These are phyloP conservation scores for Arthrobotrys sinensis DNA, from an alignment of 2,329 filamentous ascomycete genomes.

Conservation along the genomic window DNA sequence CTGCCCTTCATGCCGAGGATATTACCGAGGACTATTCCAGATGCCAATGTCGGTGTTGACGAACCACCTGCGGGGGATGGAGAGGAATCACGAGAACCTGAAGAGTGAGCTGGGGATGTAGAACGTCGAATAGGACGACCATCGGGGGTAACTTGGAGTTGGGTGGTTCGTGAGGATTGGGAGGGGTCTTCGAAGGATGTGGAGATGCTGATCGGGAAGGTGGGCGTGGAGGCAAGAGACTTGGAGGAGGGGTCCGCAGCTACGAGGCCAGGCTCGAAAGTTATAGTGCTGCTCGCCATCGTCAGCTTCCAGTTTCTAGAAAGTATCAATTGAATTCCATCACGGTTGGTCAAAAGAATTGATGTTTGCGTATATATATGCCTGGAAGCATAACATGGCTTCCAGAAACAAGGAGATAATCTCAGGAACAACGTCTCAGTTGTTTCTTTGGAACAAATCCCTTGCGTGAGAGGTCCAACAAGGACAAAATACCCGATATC, in stretches of 20 bases:
- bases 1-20: conserved; percentile 53
- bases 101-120: conserved; percentile 48
- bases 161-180: conserved; percentile 35
- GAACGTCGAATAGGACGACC: conserved; percentile 53
- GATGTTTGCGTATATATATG: conserved; percentile 7
- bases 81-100: conserved; percentile 54
- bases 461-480: conserved; percentile 27
- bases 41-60: conserved; percentile 52
- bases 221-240: conserved; percentile 42
- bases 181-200: conserved; percentile 60
- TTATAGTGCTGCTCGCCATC: conserved; percentile 35
- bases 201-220: conserved; percentile 60
- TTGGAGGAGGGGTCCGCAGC: conserved; percentile 45
- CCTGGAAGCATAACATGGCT: conserved; percentile 18
- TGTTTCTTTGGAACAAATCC: background rate
- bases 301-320: background rate
- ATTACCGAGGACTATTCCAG: conserved; percentile 54
- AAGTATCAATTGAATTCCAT: background rate
- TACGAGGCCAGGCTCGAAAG: conserved; percentile 51
- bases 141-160: conserved; percentile 54
- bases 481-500: conserved; percentile 36
- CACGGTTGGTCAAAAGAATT: background rate
- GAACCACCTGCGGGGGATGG: conserved; percentile 35
- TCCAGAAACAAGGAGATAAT: conserved; percentile 23
- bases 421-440: conserved; percentile 24